Base-by-base conservation (phyloP, 75 land plant genomes). In the Sequoia sempervirens region DNA sequence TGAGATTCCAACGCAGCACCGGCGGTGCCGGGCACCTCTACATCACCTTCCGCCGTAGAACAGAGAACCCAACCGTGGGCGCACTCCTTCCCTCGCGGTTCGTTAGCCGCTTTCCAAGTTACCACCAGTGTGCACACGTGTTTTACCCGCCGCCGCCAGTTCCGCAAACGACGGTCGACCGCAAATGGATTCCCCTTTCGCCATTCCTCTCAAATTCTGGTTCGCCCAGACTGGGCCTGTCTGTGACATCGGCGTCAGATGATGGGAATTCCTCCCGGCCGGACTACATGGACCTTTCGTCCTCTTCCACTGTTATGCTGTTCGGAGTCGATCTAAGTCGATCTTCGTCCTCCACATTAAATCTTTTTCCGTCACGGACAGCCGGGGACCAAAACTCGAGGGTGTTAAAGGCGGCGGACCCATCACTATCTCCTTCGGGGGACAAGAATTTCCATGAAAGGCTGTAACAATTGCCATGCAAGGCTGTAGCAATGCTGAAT, bases 1-100 rank as follows among this genome's bases (percentile, higher is more conserved):
- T 88, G 40, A 79, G 83, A 11, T 87, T 88, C 61, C 83, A 87
- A 80, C 82, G 90, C 32, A 43, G 12, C 54, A 17, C 56, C 81
- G 64, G 64, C 64, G 86, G 83, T 4, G 79, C 89, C 1, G 23
- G 43, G 5, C 76, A 32, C 1, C 76, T 74, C 17, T 74, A 36
- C 41, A 74, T 74, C 43, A 38, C 5, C 43, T 74, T 37, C 76
- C 76, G 76, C 76, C 76, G 43, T 1, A 3, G 23, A 1, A 6
- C 26, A 0, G 7, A 38, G 18, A 0, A 4, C 2, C 20, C 6
- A 20, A 26, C 5, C 4, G 20, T 1, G 1, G 41, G 41, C 14
- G 17, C 20, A 43, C 0, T 1, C 26, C 43, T 37, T 32, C 5
- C 75, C 11, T 1, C 30, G 38, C 75, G 0, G 3, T 0, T 34